Evolutionary conservation across 371 early-diverging fungal genomes (phyloP).

Genomic region (Catenaria anguillulae): DNA sequence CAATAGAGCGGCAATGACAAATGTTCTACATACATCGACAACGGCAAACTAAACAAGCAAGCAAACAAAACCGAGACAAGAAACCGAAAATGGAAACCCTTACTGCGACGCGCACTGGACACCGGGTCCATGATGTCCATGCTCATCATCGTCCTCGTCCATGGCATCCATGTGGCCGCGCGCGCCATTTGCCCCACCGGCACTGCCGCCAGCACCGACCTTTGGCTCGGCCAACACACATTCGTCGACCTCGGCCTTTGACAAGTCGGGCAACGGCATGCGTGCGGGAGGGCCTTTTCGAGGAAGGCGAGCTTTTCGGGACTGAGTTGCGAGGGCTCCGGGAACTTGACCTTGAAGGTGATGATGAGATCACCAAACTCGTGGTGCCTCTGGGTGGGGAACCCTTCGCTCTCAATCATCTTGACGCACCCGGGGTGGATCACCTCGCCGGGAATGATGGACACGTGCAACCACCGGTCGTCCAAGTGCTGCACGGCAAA

Average conservation of each 20-base stretch:
- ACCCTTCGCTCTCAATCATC: conserved; percentile 75
- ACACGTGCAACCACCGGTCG: conserved; percentile 71
- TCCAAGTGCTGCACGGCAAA: conserved; percentile 79
- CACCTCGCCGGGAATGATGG: conserved; percentile 72
- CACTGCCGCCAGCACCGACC: conserved; percentile 21
- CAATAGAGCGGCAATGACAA: too few species aligned
- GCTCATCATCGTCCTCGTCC: conserved; percentile 55
- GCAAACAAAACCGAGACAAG: too few species aligned
- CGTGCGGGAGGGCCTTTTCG: conserved; percentile 27
- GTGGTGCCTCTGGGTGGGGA: conserved; percentile 80
- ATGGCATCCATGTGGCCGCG: conserved; percentile 32
- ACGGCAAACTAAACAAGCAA: too few species aligned
- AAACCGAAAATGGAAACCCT: too few species aligned
- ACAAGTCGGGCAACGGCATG: conserved; percentile 12
- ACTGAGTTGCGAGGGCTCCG: conserved; percentile 56
- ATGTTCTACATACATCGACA: too few species aligned
- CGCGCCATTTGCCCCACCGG: too few species aligned
- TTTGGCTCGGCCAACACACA: conserved; percentile 63
- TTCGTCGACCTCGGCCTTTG: conserved; percentile 36
- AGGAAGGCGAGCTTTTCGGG: conserved; percentile 25
- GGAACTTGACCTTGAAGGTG: conserved; percentile 83
- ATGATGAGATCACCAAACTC: conserved; percentile 81
- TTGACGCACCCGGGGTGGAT: conserved; percentile 68
- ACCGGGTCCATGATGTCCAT: conserved; percentile 51
- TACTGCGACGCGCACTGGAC: conserved; percentile 96